Percentiles rank a stretch among this genome's conserved stretches.
These are phyloP conservation scores for Colletotrichum magnum DNA, from an alignment of 2,329 filamentous ascomycete species.

Conservation along the genomic window DNA sequence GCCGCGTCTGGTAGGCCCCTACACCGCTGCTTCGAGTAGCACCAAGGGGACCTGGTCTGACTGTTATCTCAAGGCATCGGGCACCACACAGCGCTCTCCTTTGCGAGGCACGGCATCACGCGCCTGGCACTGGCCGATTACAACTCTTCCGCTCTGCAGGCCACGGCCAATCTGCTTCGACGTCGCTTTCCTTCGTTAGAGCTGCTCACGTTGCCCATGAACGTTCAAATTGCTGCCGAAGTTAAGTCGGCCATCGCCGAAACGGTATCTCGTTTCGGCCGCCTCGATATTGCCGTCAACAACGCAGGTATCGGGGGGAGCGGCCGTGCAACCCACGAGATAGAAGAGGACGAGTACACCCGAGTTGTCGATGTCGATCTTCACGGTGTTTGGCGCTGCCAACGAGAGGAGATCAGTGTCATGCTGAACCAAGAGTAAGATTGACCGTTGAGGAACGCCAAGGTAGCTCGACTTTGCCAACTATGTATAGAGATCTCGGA, in stretches of 20 bases:
- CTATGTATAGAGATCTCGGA: constrained; percentile 50
- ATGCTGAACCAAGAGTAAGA: constrained; percentile 66
- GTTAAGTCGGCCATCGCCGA: constrained; percentile 59
- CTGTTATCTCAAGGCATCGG: constrained; percentile 60
- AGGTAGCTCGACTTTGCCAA: constrained; percentile 1
- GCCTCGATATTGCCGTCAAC: constrained; percentile 70
- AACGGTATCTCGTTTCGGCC: constrained; percentile 61
- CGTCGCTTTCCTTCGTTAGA: constrained; percentile 55
- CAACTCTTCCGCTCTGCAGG: constrained; percentile 51
- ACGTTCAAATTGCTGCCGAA: constrained; percentile 60
- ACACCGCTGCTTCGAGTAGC: not conserved
- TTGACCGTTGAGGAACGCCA: too few relatives aligned
- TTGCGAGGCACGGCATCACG: constrained; percentile 63
- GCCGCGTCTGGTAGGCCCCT: constrained; percentile 58
- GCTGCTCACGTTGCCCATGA: constrained; percentile 56
- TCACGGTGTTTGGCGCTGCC: constrained; percentile 70
- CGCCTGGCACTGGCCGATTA: constrained; percentile 63
- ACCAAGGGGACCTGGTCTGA: constrained; percentile 7
- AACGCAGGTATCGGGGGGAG: constrained; percentile 66
- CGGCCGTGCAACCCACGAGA: constrained; percentile 59
- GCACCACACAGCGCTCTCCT: constrained; percentile 59
- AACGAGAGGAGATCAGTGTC: constrained; percentile 64
- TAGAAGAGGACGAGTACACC: constrained; percentile 62
- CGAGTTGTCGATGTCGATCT: constrained; percentile 67
- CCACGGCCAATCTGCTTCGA: constrained; percentile 51